Evolutionary conservation across 495 filamentous ascomycete genomes (phyloP).

Genomic region (Lasiosphaeriaceae sp.): DNA sequence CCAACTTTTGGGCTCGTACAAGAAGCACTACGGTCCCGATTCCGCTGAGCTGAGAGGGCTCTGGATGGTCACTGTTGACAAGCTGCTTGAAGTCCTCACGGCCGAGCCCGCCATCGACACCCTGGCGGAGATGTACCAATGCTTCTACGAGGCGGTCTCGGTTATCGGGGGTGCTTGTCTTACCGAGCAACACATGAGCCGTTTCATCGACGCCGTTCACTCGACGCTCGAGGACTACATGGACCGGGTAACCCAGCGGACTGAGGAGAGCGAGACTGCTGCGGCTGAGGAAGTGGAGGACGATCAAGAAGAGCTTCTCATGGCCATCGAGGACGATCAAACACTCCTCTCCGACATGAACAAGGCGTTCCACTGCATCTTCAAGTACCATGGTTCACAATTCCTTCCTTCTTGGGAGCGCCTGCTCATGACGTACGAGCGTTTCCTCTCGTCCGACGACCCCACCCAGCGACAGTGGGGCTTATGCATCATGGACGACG

Average conservation of each 20-base stretch:
- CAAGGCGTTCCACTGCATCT: constrained; percentile 98
- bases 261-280: constrained; percentile 66
- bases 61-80: constrained; percentile 83
- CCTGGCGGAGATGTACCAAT: constrained; percentile 98
- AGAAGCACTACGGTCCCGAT: constrained; percentile 74
- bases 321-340: constrained; percentile 97
- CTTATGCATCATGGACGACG: constrained; percentile 96
- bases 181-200: constrained; percentile 68
- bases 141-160: constrained; percentile 98
- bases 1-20: constrained; percentile 90
- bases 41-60: constrained; percentile 71
- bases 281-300: constrained; percentile 65
- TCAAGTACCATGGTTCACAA: constrained; percentile 82
- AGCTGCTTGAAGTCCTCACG: constrained; percentile 89
- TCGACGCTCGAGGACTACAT: constrained; percentile 90
- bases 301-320: constrained; percentile 71
- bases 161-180: constrained; percentile 84
- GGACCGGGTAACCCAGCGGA: constrained; percentile 70
- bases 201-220: constrained; percentile 79
- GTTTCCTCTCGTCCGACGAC: constrained; percentile 78
- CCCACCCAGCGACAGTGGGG: constrained; percentile 97
- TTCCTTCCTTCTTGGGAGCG: constrained; percentile 89
- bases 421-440: constrained; percentile 76
- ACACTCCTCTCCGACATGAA: constrained; percentile 98
- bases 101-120: constrained; percentile 95